These are phyloP conservation scores for Hylodesmum podocarpum DNA, from an alignment of 306 rosid genomes.

Conservation along the genomic window DNA sequence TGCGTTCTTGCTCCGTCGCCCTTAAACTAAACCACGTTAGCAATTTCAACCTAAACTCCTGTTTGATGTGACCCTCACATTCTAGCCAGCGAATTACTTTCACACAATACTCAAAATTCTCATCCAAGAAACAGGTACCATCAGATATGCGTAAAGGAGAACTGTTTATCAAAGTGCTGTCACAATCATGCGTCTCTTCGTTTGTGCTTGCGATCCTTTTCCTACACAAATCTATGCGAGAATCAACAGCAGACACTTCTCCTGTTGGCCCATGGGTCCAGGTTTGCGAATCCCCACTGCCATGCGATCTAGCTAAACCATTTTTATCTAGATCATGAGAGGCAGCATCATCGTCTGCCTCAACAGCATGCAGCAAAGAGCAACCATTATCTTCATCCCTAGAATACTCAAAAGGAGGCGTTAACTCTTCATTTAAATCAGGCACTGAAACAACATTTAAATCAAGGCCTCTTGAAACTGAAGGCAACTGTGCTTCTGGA, in stretches of 20 bases:
- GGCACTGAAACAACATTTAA: slow-evolving; percentile 86
- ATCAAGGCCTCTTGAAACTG: slow-evolving; percentile 73
- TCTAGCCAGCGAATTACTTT: slow-evolving; percentile 95
- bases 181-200: slow-evolving; percentile 85
- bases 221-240: slow-evolving; percentile 55
- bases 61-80: slow-evolving; percentile 87
- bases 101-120: slow-evolving; percentile 92
- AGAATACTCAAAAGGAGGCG: slow-evolving; percentile 85
- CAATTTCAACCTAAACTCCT: slow-evolving; percentile 90
- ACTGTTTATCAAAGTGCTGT: slow-evolving; percentile 85
- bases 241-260: slow-evolving; percentile 84
- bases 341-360: slow-evolving; percentile 85
- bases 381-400: slow-evolving; percentile 88
- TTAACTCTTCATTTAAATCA: slow-evolving; percentile 90
- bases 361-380: slow-evolving; percentile 74
- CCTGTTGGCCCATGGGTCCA: slow-evolving; percentile 59
- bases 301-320: slow-evolving; percentile 76
- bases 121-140: slow-evolving; percentile 68
- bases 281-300: slow-evolving; percentile 90
- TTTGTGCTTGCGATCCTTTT: slow-evolving; percentile 68
- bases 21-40: slow-evolving; percentile 98
- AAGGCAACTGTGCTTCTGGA: slow-evolving; percentile 56
- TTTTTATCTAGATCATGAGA: slow-evolving; percentile 65
- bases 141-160: slow-evolving; percentile 62
- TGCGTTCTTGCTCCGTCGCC: slow-evolving; percentile 94